These are phyloP conservation scores for Elsinoe necatrix DNA, from an alignment of 2,329 filamentous ascomycete species.

Conservation along the genomic window DNA sequence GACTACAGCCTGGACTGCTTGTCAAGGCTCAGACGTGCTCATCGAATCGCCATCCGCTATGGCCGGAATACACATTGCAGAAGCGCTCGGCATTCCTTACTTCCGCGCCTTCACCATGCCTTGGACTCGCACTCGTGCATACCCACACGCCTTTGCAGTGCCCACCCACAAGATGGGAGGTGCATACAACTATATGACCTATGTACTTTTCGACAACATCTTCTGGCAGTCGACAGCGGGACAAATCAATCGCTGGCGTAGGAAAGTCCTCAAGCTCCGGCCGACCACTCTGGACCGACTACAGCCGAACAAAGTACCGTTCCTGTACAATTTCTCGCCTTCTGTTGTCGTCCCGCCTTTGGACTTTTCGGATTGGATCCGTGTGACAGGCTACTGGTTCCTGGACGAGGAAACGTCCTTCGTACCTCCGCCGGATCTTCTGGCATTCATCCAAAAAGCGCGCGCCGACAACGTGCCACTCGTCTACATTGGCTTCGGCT, in stretches of 20 bases:
- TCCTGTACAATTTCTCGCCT: conserved; percentile 94
- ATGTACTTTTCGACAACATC: conserved; percentile 91
- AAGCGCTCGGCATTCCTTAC: conserved; percentile 85
- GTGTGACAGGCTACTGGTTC: conserved; percentile 97
- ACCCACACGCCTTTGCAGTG: conserved; percentile 92
- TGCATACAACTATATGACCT: conserved; percentile 88
- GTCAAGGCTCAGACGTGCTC: conserved; percentile 76
- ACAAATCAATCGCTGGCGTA: conserved; percentile 90
- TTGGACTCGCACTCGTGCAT: conserved; percentile 90
- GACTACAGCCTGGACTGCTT: conserved; percentile 70
- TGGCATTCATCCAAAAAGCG: conserved; percentile 75
- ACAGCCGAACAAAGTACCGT: conserved; percentile 95
- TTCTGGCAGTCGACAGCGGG: conserved; percentile 92
- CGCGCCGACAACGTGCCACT: conserved; percentile 77
- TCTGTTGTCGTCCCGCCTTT: conserved; percentile 88
- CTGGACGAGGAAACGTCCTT: conserved; percentile 65
- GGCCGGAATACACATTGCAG: conserved; percentile 95
- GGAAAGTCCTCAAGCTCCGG: conserved; percentile 66
- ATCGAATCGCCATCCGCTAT: conserved; percentile 96
- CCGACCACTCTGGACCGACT: conserved; percentile 81
- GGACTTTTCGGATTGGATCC: conserved; percentile 96
- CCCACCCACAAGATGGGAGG: conserved; percentile 91
- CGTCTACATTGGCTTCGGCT: conserved; percentile 95
- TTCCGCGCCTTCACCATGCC: conserved; percentile 98
- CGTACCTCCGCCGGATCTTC: conserved; percentile 65